Evolutionary conservation across 2,329 filamentous ascomycete genomes (phyloP).

Genomic region (Tolypocladium tropicale): DNA sequence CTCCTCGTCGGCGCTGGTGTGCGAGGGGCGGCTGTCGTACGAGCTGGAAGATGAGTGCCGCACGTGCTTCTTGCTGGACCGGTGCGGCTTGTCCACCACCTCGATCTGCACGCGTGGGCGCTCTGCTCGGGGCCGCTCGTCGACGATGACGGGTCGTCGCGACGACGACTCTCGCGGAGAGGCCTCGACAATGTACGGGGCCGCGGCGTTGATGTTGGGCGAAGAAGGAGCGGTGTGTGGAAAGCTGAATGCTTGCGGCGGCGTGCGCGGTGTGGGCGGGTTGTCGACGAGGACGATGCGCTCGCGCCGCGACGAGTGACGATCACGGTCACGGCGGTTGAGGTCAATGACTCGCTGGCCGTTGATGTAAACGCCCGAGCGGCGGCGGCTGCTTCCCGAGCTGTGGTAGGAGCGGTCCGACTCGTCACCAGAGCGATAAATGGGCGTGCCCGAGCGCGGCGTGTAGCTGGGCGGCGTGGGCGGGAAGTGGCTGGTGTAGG

Average conservation of each 20-base stretch:
- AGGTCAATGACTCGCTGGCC: conserved; percentile 24
- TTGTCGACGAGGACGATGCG: conserved; percentile 34
- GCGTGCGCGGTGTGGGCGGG: conserved; percentile 34
- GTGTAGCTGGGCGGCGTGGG: conserved; percentile 30
- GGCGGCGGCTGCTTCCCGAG: conserved; percentile 5
- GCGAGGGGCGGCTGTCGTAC: conserved; percentile 20
- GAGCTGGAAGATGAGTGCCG: conserved; percentile 26
- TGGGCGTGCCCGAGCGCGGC: conserved; percentile 17
- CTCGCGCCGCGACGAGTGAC: conserved; percentile 22
- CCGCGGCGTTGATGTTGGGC: conserved; percentile 14
- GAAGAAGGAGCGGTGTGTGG: conserved; percentile 31
- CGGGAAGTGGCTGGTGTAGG: conserved; percentile 23
- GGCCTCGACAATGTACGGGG: conserved; percentile 15
- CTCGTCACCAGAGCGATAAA: conserved; percentile 26
- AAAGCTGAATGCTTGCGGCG: conserved; percentile 29
- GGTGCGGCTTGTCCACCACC: conserved; percentile 18
- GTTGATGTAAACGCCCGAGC: conserved; percentile 21
- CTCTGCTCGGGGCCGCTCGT: conserved; percentile 21
- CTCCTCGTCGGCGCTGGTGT: conserved; percentile 16
- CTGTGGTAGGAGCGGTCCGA: conserved; percentile 24
- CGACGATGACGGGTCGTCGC: conserved; percentile 25
- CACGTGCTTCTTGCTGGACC: conserved; percentile 19
- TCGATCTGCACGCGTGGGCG: conserved; percentile 24
- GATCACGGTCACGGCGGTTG: conserved; percentile 17
- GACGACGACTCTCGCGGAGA: conserved; percentile 13